phyloP scores from a whole-genome alignment of 495 filamentous ascomycete species.

The Copromyces sp. region DNA sequence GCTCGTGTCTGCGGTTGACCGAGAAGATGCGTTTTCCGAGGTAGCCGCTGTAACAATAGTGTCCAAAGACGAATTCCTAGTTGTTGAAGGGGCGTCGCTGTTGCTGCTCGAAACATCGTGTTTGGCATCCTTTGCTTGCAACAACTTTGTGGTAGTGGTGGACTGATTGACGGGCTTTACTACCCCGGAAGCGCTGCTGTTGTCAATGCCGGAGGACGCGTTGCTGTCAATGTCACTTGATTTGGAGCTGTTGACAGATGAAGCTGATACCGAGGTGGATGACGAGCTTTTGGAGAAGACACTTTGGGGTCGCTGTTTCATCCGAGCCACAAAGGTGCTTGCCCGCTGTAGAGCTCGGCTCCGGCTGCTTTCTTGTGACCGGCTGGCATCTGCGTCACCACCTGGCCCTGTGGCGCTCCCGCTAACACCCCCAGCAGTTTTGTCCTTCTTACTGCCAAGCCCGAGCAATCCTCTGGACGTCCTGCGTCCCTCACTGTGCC shows the following conservation, averaged over 20 bases:
- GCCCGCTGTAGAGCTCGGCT: constrained; percentile 20
- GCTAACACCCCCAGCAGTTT: constrained; percentile 10
- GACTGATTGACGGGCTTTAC: neutral
- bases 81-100: constrained; percentile 24
- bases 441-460: constrained; percentile 23
- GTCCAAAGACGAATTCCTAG: constrained; percentile 41
- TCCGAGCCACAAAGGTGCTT: constrained; percentile 30
- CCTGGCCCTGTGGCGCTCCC: constrained; percentile 20
- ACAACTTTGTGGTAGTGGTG: constrained; percentile 1
- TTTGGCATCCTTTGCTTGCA: neutral
- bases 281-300: constrained; percentile 24
- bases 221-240: constrained; percentile 9
- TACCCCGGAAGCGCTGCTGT: constrained; percentile 8
- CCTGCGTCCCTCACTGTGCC: neutral
- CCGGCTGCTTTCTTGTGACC: constrained; percentile 18
- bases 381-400: constrained; percentile 17
- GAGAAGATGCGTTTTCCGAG: constrained; percentile 51
- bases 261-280: constrained; percentile 11
- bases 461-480: constrained; percentile 1
- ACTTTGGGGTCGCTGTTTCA: constrained; percentile 31
- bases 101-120: constrained; percentile 14
- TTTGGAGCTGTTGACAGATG: constrained; percentile 19
- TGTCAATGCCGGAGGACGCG: constrained; percentile 4
- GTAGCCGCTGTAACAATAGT: constrained; percentile 42
- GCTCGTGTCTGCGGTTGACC: constrained; percentile 34